Percentiles rank a stretch among this genome's conserved stretches.
Evolutionary conservation across 192 early-diverging fungal genomes (phyloP).

Genomic region (Coemansia sp.): DNA sequence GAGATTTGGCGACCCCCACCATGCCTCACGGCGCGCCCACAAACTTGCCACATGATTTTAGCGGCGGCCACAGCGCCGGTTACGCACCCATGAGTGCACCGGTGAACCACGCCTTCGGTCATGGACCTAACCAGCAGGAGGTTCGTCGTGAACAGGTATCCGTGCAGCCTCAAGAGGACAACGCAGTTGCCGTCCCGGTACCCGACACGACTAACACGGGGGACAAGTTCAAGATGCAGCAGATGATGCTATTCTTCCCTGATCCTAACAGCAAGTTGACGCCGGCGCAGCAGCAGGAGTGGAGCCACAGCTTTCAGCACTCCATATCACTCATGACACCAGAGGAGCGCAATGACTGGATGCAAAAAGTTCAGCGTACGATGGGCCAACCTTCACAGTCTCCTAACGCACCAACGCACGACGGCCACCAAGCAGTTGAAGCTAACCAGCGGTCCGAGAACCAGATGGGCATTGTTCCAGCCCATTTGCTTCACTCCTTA

Average conservation of each 20-base stretch:
- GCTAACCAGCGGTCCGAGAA: not conserved
- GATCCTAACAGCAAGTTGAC: constrained; percentile 2
- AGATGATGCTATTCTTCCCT: constrained; percentile 16
- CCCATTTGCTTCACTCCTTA: not conserved
- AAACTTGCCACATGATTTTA: not conserved
- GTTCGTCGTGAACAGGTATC: not conserved
- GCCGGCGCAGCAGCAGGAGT: not conserved
- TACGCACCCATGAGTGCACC: not conserved
- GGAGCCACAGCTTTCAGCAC: too few species aligned
- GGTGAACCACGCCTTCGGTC: not conserved
- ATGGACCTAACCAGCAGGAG: not conserved
- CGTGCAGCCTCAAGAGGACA: not conserved
- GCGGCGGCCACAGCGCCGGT: not conserved
- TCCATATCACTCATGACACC: not conserved
- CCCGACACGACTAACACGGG: not conserved
- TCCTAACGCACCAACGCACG: not conserved
- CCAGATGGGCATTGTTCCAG: not conserved
- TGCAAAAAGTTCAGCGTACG: not conserved
- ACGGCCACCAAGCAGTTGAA: not conserved
- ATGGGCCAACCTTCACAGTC: not conserved
- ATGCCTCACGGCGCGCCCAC: not conserved
- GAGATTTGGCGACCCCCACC: not conserved
- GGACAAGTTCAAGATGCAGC: not conserved
- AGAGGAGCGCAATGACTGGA: not conserved
- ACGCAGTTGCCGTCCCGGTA: not conserved